Base-by-base conservation (phyloP, 1,139 yeast species). In the Suhomyces bolitotheri region DNA sequence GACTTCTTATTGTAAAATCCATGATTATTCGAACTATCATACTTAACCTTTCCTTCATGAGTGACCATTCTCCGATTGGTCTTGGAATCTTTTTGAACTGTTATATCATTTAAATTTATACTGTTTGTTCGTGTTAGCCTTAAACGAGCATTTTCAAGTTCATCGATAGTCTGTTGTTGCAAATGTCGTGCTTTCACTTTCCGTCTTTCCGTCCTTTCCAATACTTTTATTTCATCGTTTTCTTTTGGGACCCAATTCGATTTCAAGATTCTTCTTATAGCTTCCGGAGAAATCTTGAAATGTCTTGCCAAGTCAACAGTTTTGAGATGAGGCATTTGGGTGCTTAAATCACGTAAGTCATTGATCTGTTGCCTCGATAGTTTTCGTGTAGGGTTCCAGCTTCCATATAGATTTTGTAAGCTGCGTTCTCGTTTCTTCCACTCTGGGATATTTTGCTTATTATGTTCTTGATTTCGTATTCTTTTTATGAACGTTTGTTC, bases 211-310 rank as follows among this genome's bases (percentile, higher is more conserved):
- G 82, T 79, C 39, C 89, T 65, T 19, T 62, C 62, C 13, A 62
- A 52, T 1, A 80, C 46, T 11, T 58, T 53, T 8, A 62, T 69
- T 36, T 74, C 79, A 31, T 79, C 82, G 4, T 65, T 69, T 2
- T 65, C 73, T 2, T 58, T 60, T 2, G 96, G 96, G 14, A 60
- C 62, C 95, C 96, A 90, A 24, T 72, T 76, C 5, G 95, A 80
- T 52, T 76, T 80, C 43, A 90, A 57, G 8, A 90, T 87, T 43
- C 96, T 71, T 39, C 96, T 64, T 1, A 89, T 75, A 0, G 94
- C 87, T 47, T 89, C 95, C 0, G 95, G 94, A 1, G 95, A 83
- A 3, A 88, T 72, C 37, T 73, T 66, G 58, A 83, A 89, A 52
- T 75, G 73, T 23, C 71, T 66, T 0, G 92, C 83, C 12, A 90